Evolutionary conservation across 192 early-diverging fungal genomes (phyloP).

Genomic region (Diversispora epigaea): DNA sequence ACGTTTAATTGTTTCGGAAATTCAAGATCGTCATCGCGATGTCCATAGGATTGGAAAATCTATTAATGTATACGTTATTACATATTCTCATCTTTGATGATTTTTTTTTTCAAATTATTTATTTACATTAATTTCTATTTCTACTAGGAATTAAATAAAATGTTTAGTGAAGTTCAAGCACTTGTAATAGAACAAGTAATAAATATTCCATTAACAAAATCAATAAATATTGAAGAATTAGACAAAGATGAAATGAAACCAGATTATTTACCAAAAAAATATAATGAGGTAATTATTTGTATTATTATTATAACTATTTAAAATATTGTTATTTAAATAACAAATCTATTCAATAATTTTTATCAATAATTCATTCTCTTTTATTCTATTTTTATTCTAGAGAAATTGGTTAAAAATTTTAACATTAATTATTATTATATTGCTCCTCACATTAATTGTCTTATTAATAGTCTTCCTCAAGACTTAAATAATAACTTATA

Average conservation of each 20-base stretch:
- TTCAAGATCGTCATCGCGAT: constrained; percentile 20
- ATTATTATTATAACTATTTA: too few species aligned
- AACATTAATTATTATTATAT: too few species aligned
- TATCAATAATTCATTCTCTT: too few species aligned
- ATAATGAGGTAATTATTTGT: too few species aligned
- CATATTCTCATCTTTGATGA: background rate
- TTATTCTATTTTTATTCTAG: too few species aligned
- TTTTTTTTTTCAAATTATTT: background rate
- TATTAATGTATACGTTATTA: constrained; percentile 8
- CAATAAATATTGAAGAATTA: background rate
- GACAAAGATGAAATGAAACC: background rate
- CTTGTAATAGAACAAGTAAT: constrained; percentile 1
- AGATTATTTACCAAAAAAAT: too few species aligned
- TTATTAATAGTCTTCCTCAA: too few species aligned
- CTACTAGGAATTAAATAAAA: constrained; percentile 13
- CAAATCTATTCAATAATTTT: too few species aligned
- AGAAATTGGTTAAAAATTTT: too few species aligned
- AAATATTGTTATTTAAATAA: too few species aligned
- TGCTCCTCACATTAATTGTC: too few species aligned
- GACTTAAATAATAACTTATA: too few species aligned
- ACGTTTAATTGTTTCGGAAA: background rate
- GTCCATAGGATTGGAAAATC: constrained; percentile 12
- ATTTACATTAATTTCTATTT: background rate
- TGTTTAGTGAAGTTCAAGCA: constrained; percentile 17
- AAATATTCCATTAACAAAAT: background rate